A percentile compares a stretch with the other conserved stretches of the same genome.
These are phyloP conservation scores for Gentiana straminea DNA, from an alignment of 257 asterid species.

Conservation along the genomic window DNA sequence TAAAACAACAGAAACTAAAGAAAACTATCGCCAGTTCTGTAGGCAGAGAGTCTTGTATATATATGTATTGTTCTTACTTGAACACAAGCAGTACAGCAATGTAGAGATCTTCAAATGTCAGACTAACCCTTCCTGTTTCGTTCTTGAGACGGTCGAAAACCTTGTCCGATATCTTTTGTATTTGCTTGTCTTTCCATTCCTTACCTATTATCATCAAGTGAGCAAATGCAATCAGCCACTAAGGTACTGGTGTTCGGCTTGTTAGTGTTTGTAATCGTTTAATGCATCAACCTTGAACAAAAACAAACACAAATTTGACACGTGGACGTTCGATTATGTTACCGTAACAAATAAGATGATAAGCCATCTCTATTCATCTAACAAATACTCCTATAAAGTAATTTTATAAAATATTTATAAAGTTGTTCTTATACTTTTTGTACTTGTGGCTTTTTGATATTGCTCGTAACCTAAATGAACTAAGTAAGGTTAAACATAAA, in stretches of 20 bases:
- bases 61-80: slow-evolving; percentile 38
- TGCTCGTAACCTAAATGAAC: no score
- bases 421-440: no score
- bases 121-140: slow-evolving; percentile 38
- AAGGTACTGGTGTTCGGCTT: not conserved
- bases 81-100: slow-evolving; percentile 76
- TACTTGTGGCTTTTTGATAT: no score
- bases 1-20: not conserved
- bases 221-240: not conserved
- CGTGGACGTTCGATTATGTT: not conserved
- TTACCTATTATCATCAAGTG: slow-evolving; percentile 38
- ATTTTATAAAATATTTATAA: no score
- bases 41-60: no score
- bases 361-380: not conserved
- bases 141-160: slow-evolving; percentile 54
- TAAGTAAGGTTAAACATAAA: no score
- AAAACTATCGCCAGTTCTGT: no score
- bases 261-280: no score
- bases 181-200: slow-evolving; percentile 72
- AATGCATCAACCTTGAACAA: not conserved
- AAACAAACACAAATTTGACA: not conserved
- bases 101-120: slow-evolving; percentile 80
- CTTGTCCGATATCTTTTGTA: slow-evolving; percentile 42
- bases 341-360: not conserved
- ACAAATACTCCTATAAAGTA: not conserved